These are phyloP conservation scores for Mercurialis annua DNA, from an alignment of 345 rosid genomes.

Conservation along the genomic window DNA sequence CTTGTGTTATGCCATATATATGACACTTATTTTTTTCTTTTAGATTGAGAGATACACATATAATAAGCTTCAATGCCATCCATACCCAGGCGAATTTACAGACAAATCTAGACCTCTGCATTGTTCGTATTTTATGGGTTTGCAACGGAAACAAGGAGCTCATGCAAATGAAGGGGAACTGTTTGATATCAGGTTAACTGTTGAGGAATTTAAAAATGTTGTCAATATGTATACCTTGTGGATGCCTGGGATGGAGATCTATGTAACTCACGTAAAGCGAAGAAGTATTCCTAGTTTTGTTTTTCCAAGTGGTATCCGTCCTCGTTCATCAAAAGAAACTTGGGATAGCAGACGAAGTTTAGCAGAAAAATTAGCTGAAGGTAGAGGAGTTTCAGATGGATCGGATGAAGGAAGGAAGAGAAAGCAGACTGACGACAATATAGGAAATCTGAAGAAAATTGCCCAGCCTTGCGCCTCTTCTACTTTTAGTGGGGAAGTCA, in stretches of 20 bases:
- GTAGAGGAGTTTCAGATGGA: slow-evolving; percentile 55
- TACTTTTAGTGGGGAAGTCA: slow-evolving; percentile 39
- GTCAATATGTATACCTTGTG: slow-evolving; percentile 55
- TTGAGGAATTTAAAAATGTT: slow-evolving; percentile 73
- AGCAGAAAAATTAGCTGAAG: slow-evolving; percentile 48
- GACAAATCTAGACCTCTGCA: slow-evolving; percentile 66
- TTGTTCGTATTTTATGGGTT: slow-evolving; percentile 87
- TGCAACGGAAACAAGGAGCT: slow-evolving; percentile 92
- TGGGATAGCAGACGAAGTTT: slow-evolving; percentile 63
- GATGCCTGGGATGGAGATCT: slow-evolving; percentile 87
- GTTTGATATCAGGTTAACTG: slow-evolving; percentile 88
- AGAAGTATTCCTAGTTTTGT: slow-evolving; percentile 74
- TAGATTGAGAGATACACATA: slow-evolving; percentile 89
- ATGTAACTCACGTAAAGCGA: slow-evolving; percentile 67
- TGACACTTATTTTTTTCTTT: slow-evolving; percentile 17
- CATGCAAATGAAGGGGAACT: slow-evolving; percentile 68
- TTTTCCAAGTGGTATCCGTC: slow-evolving; percentile 79
- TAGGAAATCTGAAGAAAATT: slow-evolving; percentile 33
- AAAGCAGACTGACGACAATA: slow-evolving; percentile 47
- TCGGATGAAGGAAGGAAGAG: slow-evolving; percentile 60
- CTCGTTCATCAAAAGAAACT: slow-evolving; percentile 58
- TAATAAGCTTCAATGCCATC: slow-evolving; percentile 91
- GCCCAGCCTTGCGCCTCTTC: slow-evolving; percentile 30
- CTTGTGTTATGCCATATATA: background rate
- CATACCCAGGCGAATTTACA: slow-evolving; percentile 79